Base-by-base conservation (phyloP, 768 basidiomycete species). In the Panaeolus cyanescens region DNA sequence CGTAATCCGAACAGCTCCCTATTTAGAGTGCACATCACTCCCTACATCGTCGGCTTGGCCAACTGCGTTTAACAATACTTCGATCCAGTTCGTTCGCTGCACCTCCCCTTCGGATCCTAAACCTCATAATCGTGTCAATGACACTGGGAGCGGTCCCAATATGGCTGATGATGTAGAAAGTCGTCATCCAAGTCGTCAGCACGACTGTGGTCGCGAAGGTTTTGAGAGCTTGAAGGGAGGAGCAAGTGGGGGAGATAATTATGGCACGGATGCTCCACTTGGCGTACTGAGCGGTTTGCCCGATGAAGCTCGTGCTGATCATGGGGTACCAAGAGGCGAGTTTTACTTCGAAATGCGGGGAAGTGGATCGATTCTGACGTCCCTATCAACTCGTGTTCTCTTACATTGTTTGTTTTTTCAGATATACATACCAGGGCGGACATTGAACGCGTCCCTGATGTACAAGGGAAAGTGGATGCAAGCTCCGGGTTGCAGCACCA, bases 51-150 rank as follows among this genome's bases (percentile, higher is more conserved):
- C 63, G 22, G 61, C 72, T 5, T 85, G 80, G 74, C 82, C 86
- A 19, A 81, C 83, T 19, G 89, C 89, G 17, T 92, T 92, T 77
- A 90, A 85, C 68, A 88, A 82, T 70, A 83, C 81, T 32, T 79
- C 88, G 13, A 75, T 88, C 1, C 90, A 91, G 71, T 85, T 64
- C 58, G 63, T 67, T 54, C 59, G 45, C 45, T 15, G 45, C 15
- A n/a, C n/a, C n/a, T 50, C 45, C 4, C 30, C 45, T 50, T 50
- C 45, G 45, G 45, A 50, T n/a, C 45, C 9, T 50, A 5, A 50
- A 28, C 15, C 5, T 28, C 7, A 28, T 50, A 28, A 50, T 28
- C 25, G 7, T 13, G 22, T 50, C 25, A 15, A 50, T 28, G 45
- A 28, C 30, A 50, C 13, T 28, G 22, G 19, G 19, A 42, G 39